Evolutionary conservation across 2,329 filamentous ascomycete genomes (phyloP).

Genomic region (Fusarium chlamydosporum): DNA sequence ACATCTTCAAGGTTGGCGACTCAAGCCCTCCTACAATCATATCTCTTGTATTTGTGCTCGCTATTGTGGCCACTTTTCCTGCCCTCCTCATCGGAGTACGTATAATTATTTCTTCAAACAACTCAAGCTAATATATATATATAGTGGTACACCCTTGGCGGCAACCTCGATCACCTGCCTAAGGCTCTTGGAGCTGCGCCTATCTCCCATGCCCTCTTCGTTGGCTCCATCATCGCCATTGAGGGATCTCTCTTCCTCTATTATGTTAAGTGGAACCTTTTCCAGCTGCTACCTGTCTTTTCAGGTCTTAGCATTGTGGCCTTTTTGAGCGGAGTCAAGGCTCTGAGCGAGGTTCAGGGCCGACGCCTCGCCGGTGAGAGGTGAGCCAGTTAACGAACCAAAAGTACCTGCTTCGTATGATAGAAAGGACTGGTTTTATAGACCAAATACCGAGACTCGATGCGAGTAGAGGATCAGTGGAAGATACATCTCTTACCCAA

Average conservation of each 20-base stretch:
- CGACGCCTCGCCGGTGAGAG: constrained; percentile 82
- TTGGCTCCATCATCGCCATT: constrained; percentile 87
- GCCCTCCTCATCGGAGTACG: constrained; percentile 78
- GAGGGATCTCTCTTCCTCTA: constrained; percentile 96
- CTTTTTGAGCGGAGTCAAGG: constrained; percentile 89
- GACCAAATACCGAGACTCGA: constrained; percentile 1
- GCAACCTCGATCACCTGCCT: constrained; percentile 82
- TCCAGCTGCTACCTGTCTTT: constrained; percentile 85
- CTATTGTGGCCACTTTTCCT: constrained; percentile 81
- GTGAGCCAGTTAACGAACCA: constrained; percentile 52
- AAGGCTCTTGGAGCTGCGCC: constrained; percentile 83
- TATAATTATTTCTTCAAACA: constrained; percentile 17
- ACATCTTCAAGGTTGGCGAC: constrained; percentile 87
- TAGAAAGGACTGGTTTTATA: constrained; percentile 21
- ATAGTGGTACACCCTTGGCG: constrained; percentile 86
- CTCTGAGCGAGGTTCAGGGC: constrained; percentile 92
- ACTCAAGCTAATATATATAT: constrained; percentile 37
- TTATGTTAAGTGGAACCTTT: constrained; percentile 92
- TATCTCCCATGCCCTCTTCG: constrained; percentile 85
- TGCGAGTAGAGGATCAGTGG: neutral
- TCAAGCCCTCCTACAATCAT: constrained; percentile 85
- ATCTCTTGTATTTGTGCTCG: constrained; percentile 81
- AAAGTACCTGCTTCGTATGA: constrained; percentile 15
- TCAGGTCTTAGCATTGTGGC: constrained; percentile 76
- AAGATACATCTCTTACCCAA: constrained; percentile 15